Evolutionary conservation across 768 basidiomycete genomes (phyloP), one percentile per base, ranked within the genome.

Genomic region (Phaffia tasmanica): DNA sequence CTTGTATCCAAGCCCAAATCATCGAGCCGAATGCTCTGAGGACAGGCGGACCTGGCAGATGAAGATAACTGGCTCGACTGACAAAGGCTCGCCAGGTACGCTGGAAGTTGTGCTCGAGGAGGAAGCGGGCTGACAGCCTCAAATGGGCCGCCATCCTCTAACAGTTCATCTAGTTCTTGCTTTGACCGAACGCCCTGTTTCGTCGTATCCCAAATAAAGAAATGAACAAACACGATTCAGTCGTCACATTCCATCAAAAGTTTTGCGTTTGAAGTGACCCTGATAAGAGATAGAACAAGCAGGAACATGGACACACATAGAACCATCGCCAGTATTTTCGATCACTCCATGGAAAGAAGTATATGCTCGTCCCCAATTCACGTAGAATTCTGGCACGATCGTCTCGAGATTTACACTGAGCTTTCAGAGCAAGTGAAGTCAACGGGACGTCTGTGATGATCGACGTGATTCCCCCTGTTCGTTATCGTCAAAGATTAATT

Each of bases 391-490:
- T 47, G 57, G 57, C 46, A 23, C 46, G 42, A 49, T 75, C 74
- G 25, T 73, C 29, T 0, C 54, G 50, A 7, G 66, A 30, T 16
- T 29, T 1, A 30, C 55, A 42, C 29, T 47, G 46, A 18, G 66
- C 68, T 65, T 75, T 71, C 11, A 75, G 57, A 25, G 67, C 62
- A 1, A 73, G 72, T 53, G 73, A 74, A 11, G 64, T 70, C 16
- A 66, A 72, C 2, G 76, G 74, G 1, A 70, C 46, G 69, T 78
- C 77, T 14, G 77, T 78, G 42, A 78, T 66, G 16, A 77, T 70
- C 15, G 72, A 74, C 56, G 74, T 73, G 62, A 78, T 67, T 1
- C 75, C 77, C 76, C 76, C 76, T 8, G 60, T 51, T 30, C 72
- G 53, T n/a, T 54, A 54, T 54, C 16, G 27, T 54, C 27, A 19